phyloP scores from a whole-genome alignment of 1,139 yeast genomes.

The Eremothecium cymbalariae region DNA sequence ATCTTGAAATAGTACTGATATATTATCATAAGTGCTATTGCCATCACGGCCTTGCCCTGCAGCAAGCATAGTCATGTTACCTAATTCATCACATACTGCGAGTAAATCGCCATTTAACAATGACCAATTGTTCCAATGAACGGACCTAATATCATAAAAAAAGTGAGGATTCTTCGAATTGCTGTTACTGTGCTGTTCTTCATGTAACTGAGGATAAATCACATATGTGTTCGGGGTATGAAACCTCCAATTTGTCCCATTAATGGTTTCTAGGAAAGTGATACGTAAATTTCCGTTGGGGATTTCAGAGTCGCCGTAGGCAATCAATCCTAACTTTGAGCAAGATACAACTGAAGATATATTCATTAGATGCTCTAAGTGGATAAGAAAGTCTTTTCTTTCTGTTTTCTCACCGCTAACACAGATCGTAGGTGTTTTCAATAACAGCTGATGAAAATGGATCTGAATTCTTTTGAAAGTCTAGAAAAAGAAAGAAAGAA shows the following conservation, averaged over 20 bases:
- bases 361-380: background rate
- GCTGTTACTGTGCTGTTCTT: conserved; percentile 12
- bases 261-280: conserved; percentile 30
- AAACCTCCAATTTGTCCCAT: conserved; percentile 33
- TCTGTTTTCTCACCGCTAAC: too few species aligned
- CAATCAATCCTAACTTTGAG: conserved; percentile 33
- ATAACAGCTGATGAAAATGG: too few species aligned
- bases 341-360: conserved; percentile 13
- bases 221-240: conserved; percentile 30
- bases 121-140: conserved; percentile 32
- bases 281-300: conserved; percentile 28
- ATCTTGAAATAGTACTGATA: conserved; percentile 31
- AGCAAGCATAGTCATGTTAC: conserved; percentile 30
- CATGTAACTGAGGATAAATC: conserved; percentile 30
- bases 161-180: conserved; percentile 18
- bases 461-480: too few species aligned
- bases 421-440: too few species aligned
- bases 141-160: conserved; percentile 25
- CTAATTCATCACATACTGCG: conserved; percentile 32
- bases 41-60: conserved; percentile 32
- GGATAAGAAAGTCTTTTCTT: too few species aligned
- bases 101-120: conserved; percentile 31
- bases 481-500: too few species aligned
- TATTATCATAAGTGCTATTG: conserved; percentile 29
- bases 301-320: conserved; percentile 29